A percentile compares a stretch with the other conserved stretches of the same genome.
phyloP scores from a whole-genome alignment of 1,284 basidiomycete genomes.

The Tremellales sp. region DNA sequence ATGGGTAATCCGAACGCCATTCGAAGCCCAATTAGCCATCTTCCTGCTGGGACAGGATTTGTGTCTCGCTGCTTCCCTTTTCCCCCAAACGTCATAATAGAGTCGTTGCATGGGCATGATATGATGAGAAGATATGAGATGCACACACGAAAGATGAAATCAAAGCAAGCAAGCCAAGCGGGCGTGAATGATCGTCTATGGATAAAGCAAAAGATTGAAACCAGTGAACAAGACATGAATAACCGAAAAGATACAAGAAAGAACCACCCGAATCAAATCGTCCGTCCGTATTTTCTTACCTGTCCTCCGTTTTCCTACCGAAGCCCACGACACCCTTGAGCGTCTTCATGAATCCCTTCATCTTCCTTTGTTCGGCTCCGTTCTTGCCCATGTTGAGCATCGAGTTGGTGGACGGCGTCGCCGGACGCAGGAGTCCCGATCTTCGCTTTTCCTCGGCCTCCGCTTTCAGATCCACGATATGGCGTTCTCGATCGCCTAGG shows the following conservation, averaged over 20 bases:
- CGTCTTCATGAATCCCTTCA: slow-evolving; percentile 19
- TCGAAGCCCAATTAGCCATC: too few species aligned
- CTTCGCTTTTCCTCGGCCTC: slow-evolving; percentile 10
- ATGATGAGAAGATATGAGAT: too few species aligned
- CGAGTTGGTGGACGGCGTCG: slow-evolving; percentile 2
- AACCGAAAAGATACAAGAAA: slow-evolving; percentile 1
- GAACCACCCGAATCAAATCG: neutral
- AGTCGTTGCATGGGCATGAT: too few species aligned
- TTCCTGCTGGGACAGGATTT: too few species aligned
- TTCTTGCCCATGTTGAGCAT: neutral
- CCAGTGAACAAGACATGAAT: too few species aligned
- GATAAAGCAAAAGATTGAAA: too few species aligned
- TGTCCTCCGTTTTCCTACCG: neutral
- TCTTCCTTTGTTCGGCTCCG: slow-evolving; percentile 7
- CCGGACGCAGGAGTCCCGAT: slow-evolving; percentile 6
- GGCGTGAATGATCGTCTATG: too few species aligned
- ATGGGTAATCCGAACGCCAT: too few species aligned
- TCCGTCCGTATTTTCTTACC: neutral
- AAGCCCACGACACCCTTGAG: slow-evolving; percentile 13
- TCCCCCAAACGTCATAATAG: too few species aligned
- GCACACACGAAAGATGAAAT: too few species aligned
- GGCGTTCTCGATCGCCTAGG: slow-evolving; percentile 15
- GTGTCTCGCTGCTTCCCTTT: too few species aligned
- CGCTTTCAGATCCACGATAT: slow-evolving; percentile 19
- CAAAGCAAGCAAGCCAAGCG: too few species aligned